Base-by-base conservation (phyloP, 2,329 filamentous ascomycete species). In the Tolypocladium tropicale region DNA sequence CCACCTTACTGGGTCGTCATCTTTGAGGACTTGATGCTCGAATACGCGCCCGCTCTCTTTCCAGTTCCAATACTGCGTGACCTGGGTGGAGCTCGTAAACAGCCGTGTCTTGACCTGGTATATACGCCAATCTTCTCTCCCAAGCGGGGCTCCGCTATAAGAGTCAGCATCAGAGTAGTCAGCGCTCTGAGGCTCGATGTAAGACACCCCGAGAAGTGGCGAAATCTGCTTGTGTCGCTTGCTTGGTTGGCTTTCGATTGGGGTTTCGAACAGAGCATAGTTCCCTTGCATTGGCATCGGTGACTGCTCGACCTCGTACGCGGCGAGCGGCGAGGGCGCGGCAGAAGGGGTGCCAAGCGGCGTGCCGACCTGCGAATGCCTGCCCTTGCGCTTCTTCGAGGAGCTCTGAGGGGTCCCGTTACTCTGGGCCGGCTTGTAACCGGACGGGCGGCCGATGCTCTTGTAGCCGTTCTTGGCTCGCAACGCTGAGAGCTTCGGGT, bases 11-110 rank as follows among this genome's bases (percentile, higher is more conserved):
- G 75, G 74, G 21, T 69, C 56, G 4, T 72, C 69, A 18, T 77
- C 72, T 49, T 73, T 74, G 5, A 82, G 70, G 1, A 82, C 75
- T 61, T 81, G 79, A 59, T 82, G 80, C 68, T 82, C 76, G 54
- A 82, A 78, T 16, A 70, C 61, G 21, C 63, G 69, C 7, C 64
- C 62, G 33, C 72, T 64, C 10, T 68, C 68, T 4, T 76, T 61
- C 75, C 76, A 82, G 53, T 78, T 78, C 78, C 78, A 80, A 67
- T 82, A 82, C 63, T 83, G 80, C 14, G 77, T 81, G 6, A 79
- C 75, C 14, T 70, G 62, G 2, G 70, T 66, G 54, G 75, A 76
- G 25, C 75, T 79, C 1, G 78, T 76, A 53, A 76, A 71, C 12
- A 69, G 60, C 16, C 69, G 67, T 3, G 76, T 78, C 67, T 80